Evolutionary conservation across 2,329 filamentous ascomycete genomes (phyloP).

Genomic region (Tympanopsis confertula): DNA sequence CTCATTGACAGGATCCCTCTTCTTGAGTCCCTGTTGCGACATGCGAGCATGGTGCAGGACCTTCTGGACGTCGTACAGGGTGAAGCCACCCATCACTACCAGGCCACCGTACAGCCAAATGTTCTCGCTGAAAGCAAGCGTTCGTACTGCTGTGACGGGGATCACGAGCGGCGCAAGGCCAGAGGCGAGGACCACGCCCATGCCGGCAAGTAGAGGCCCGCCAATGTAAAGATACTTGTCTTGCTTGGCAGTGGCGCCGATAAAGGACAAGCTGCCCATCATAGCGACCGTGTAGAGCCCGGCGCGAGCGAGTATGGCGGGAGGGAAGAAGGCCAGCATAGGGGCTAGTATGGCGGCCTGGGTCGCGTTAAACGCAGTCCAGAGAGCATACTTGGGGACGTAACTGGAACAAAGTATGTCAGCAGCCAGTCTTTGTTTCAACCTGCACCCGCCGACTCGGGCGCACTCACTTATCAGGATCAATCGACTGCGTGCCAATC

Average conservation of each 20-base stretch:
- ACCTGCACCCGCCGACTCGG: slow-evolving; percentile 3
- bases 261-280: slow-evolving; percentile 92
- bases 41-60: slow-evolving; percentile 78
- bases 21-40: slow-evolving; percentile 71
- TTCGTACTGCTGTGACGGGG: slow-evolving; percentile 75
- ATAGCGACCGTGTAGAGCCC: slow-evolving; percentile 94
- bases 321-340: slow-evolving; percentile 74
- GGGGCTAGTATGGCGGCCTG: slow-evolving; percentile 87
- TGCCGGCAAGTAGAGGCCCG: slow-evolving; percentile 83
- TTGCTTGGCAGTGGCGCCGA: slow-evolving; percentile 95
- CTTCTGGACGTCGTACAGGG: slow-evolving; percentile 97
- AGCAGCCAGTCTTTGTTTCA: slow-evolving; percentile 5
- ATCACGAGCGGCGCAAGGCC: slow-evolving; percentile 83
- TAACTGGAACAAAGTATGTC: slow-evolving; percentile 48
- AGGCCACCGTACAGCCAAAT: slow-evolving; percentile 93
- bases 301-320: slow-evolving; percentile 79
- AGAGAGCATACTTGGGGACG: slow-evolving; percentile 84
- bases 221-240: slow-evolving; percentile 99
- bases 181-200: slow-evolving; percentile 80
- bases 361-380: slow-evolving; percentile 87
- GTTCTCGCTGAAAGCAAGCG: slow-evolving; percentile 80
- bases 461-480: slow-evolving; percentile 69
- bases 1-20: slow-evolving; percentile 87
- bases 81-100: slow-evolving; percentile 96
- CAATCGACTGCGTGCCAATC: slow-evolving; percentile 36